Conservation (phyloP, 2,329 filamentous ascomycete species). For the Aspergillus sp. region DNA sequence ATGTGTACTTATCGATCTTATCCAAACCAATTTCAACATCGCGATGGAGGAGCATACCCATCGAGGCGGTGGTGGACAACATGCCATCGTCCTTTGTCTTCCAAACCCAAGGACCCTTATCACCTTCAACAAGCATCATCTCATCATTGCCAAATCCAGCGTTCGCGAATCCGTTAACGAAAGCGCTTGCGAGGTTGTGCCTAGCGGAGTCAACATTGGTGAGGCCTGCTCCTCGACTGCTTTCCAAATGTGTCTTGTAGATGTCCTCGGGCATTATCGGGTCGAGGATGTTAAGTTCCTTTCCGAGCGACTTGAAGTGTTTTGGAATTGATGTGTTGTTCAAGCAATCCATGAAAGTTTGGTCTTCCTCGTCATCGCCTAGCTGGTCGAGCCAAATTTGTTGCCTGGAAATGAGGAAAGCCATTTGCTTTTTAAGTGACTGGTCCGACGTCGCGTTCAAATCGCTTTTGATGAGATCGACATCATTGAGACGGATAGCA, state of each 20-base stretch:
- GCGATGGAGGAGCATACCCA: constrained; percentile 90
- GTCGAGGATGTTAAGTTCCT: constrained; percentile 94
- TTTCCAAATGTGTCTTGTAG: constrained; percentile 98
- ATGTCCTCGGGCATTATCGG: constrained; percentile 98
- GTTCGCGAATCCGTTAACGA: constrained; percentile 97
- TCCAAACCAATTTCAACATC: constrained; percentile 90
- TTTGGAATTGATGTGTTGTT: constrained; percentile 86
- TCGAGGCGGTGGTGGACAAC: constrained; percentile 91
- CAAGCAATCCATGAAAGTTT: constrained; percentile 76
- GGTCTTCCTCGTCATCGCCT: constrained; percentile 64
- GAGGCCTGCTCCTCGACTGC: constrained; percentile 84
- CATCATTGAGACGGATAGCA: constrained; percentile 89
- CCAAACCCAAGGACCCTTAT: constrained; percentile 95
- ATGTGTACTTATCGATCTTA: constrained; percentile 93
- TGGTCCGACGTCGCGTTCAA: constrained; percentile 79
- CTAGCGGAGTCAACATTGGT: constrained; percentile 94
- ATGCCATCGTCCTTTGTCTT: constrained; percentile 99
- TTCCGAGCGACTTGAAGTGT: constrained; percentile 89
- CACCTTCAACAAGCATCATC: constrained; percentile 90
- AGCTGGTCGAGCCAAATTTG: constrained; percentile 74
- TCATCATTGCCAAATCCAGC: constrained; percentile 95
- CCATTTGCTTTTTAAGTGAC: constrained; percentile 86
- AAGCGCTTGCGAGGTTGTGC: constrained; percentile 92
- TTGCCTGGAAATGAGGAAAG: constrained; percentile 88
- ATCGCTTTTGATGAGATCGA: constrained; percentile 76